Percentiles rank a stretch among this genome's conserved stretches.
Evolutionary conservation across 139 green algal species (phyloP).

Genomic region (Coelastrella sp.): DNA sequence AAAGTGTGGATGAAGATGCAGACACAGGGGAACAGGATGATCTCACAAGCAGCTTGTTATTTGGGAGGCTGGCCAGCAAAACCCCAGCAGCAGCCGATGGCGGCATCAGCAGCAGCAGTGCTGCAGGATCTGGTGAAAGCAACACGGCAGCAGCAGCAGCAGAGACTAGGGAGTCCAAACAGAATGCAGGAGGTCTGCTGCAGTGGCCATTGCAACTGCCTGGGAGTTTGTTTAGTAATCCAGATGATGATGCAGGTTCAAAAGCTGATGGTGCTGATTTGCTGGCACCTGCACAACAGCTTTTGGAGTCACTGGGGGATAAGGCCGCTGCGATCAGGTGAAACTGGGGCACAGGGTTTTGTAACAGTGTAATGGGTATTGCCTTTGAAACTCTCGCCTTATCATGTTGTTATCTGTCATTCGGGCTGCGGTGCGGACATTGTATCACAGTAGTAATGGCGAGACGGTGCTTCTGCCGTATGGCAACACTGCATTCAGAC

Average conservation of each 20-base stretch:
- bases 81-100: neutral
- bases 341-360: too few species aligned
- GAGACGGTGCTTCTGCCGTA: too few species aligned
- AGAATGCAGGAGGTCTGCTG: neutral
- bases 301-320: too few species aligned
- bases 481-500: too few species aligned
- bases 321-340: too few species aligned
- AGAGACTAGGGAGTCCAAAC: neutral
- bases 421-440: too few species aligned
- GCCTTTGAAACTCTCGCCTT: too few species aligned
- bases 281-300: neutral
- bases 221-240: neutral
- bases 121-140: too few species aligned
- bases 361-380: too few species aligned
- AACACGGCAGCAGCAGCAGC: neutral
- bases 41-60: neutral
- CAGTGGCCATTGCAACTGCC: slow-evolving; percentile 11
- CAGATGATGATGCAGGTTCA: neutral
- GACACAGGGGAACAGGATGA: neutral
- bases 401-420: too few species aligned
- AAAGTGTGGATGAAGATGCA: neutral
- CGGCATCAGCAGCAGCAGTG: slow-evolving; percentile 21
- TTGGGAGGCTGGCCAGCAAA: neutral
- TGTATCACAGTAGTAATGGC: too few species aligned
- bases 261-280: neutral